These are phyloP conservation scores for Aspergillus costaricaensis DNA, from an alignment of 2,329 filamentous ascomycete species.

Conservation along the genomic window DNA sequence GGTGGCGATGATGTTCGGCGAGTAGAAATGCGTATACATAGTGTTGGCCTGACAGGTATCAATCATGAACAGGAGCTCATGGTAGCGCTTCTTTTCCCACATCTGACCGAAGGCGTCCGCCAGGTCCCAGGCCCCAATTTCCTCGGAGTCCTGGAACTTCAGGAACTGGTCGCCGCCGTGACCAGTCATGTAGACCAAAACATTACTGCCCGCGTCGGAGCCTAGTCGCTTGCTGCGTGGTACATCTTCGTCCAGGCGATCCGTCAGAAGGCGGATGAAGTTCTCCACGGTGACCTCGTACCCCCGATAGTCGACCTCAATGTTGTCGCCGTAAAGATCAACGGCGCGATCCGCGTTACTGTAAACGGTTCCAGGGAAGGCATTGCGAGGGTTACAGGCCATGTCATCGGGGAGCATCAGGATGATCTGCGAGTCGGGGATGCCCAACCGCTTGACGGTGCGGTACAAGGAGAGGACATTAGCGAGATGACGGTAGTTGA, in stretches of 20 bases:
- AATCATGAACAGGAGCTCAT: slow-evolving; percentile 99
- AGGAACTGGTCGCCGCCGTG: slow-evolving; percentile 97
- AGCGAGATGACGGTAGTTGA: slow-evolving; percentile 98
- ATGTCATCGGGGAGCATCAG: slow-evolving; percentile 99
- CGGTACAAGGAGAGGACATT: slow-evolving; percentile 97
- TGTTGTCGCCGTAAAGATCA: slow-evolving; percentile 96
- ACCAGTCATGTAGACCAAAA: slow-evolving; percentile 98
- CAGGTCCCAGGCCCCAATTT: slow-evolving; percentile 93
- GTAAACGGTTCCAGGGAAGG: slow-evolving; percentile 96
- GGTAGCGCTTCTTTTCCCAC: slow-evolving; percentile 99
- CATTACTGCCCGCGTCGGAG: slow-evolving; percentile 94
- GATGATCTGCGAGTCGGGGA: slow-evolving; percentile 98
- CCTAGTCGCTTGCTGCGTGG: slow-evolving; percentile 89
- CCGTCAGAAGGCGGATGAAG: slow-evolving; percentile 92
- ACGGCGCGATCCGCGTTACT: slow-evolving; percentile 95
- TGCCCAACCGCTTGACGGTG: slow-evolving; percentile 95
- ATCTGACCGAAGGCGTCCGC: slow-evolving; percentile 98
- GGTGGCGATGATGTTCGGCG: slow-evolving; percentile 95
- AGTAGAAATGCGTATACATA: slow-evolving; percentile 98
- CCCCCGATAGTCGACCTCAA: slow-evolving; percentile 96
- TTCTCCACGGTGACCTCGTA: slow-evolving; percentile 99
- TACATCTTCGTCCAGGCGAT: slow-evolving; percentile 91
- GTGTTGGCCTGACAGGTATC: slow-evolving; percentile 99
- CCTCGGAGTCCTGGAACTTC: slow-evolving; percentile 97
- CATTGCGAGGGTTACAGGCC: slow-evolving; percentile 98